Evolutionary conservation across 352 stramenopile species (phyloP).

Genomic region (Phytopythium montanum): DNA sequence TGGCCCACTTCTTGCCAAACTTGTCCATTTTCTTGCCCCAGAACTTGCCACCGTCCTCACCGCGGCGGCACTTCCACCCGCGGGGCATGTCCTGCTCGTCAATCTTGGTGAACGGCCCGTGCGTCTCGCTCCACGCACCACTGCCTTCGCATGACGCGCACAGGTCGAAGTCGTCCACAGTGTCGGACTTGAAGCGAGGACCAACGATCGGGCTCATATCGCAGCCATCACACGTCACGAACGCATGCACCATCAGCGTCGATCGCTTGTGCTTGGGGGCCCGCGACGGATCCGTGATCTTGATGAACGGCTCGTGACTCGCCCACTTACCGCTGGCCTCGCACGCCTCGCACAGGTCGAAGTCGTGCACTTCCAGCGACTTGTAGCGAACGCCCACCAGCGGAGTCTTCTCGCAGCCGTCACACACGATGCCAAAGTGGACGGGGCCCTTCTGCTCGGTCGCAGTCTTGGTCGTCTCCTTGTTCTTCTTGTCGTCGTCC

Average conservation of each 20-base stretch:
- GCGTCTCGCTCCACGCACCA: conserved; percentile 37
- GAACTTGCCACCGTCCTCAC: conserved; percentile 16
- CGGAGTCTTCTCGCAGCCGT: conserved; percentile 51
- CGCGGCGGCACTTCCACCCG: conserved; percentile 24
- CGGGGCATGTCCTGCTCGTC: conserved; percentile 23
- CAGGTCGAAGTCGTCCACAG: conserved; percentile 61
- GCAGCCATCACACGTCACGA: conserved; percentile 58
- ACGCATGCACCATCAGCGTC: conserved; percentile 35
- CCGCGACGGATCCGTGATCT: conserved; percentile 68
- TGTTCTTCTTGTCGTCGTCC: conserved; percentile 10
- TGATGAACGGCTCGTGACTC: conserved; percentile 64
- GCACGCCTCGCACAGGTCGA: conserved; percentile 76
- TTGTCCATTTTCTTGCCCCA: conserved; percentile 11
- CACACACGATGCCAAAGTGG: conserved; percentile 41
- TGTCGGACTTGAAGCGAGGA: conserved; percentile 60
- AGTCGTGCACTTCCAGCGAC: conserved; percentile 60
- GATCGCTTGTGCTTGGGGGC: conserved; percentile 30
- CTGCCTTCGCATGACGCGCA: conserved; percentile 53
- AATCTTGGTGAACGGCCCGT: conserved; percentile 58
- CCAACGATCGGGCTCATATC: conserved; percentile 60
- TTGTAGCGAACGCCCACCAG: conserved; percentile 78
- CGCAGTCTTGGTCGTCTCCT: neutral
- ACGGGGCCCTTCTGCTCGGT: conserved; percentile 6
- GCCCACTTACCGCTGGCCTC: conserved; percentile 51
- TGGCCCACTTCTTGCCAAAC: conserved; percentile 25